Evolutionary conservation across 768 basidiomycete genomes (phyloP).

Genomic region (Panaeolus cyanescens): DNA sequence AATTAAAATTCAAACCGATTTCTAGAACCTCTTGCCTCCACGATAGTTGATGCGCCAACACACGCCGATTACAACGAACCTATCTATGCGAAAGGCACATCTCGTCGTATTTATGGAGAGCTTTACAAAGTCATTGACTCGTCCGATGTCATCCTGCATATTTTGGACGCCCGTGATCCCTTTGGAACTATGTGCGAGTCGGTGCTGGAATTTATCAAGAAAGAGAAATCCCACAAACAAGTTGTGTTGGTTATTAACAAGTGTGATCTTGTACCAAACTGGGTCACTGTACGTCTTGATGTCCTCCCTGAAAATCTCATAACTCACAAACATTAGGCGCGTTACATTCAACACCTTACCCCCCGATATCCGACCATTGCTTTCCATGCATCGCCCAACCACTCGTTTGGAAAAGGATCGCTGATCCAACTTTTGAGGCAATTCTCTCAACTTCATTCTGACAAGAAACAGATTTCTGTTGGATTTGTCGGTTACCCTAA

Average conservation of each 20-base stretch:
- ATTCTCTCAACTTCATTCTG: constrained; percentile 94
- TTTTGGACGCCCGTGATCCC: constrained; percentile 95
- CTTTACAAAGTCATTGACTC: constrained; percentile 99
- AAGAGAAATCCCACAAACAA: constrained; percentile 98
- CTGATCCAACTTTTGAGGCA: constrained; percentile 96
- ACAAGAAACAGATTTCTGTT: constrained; percentile 99
- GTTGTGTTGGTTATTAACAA: constrained; percentile 97
- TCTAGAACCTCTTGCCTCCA: constrained; percentile 50
- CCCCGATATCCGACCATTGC: constrained; percentile 95
- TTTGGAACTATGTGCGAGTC: constrained; percentile 94
- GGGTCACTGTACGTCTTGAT: constrained; percentile 83
- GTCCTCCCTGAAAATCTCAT: background rate
- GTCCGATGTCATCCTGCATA: constrained; percentile 93
- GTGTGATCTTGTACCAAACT: constrained; percentile 97
- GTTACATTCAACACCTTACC: constrained; percentile 94
- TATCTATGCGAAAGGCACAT: constrained; percentile 94
- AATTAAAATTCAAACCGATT: background rate
- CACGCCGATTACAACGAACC: constrained; percentile 86
- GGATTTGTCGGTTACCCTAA: constrained; percentile 99
- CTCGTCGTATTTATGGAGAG: constrained; percentile 94
- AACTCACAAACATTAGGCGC: constrained; percentile 56
- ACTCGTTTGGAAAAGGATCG: constrained; percentile 98
- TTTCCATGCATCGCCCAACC: constrained; percentile 98
- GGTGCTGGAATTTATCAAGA: constrained; percentile 88
- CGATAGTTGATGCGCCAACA: constrained; percentile 54